These are phyloP conservation scores for Fusarium clavum DNA, from an alignment of 2,329 filamentous ascomycete species.

Conservation along the genomic window DNA sequence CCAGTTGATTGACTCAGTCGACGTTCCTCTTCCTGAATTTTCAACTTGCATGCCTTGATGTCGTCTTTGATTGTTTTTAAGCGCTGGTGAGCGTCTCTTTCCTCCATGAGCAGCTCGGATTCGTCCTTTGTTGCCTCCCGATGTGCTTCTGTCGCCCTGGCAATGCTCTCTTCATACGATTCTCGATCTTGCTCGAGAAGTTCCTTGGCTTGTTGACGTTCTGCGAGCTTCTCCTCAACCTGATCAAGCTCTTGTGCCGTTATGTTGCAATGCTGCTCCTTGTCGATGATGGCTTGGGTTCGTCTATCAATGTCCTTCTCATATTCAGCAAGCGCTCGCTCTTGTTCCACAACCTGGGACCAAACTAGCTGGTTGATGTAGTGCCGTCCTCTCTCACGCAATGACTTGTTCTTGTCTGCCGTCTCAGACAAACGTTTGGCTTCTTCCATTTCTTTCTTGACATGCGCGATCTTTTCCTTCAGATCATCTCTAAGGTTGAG, in stretches of 20 bases:
- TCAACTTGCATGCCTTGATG: conserved; percentile 58
- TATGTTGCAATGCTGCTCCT: conserved; percentile 49
- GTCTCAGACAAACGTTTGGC: conserved; percentile 73
- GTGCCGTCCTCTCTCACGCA: conserved; percentile 70
- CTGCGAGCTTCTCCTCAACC: conserved; percentile 58
- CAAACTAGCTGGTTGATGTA: conserved; percentile 80
- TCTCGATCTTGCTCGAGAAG: conserved; percentile 60
- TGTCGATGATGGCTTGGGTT: conserved; percentile 44
- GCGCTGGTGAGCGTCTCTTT: conserved; percentile 71
- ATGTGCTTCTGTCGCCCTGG: conserved; percentile 62
- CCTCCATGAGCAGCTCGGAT: conserved; percentile 67
- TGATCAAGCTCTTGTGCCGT: conserved; percentile 63
- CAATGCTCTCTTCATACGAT: conserved; percentile 57
- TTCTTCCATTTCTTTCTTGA: conserved; percentile 62
- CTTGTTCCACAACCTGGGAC: conserved; percentile 84
- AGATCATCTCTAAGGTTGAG: conserved; percentile 54
- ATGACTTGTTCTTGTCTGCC: conserved; percentile 72
- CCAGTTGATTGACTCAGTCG: conserved; percentile 77
- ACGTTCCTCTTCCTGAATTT: conserved; percentile 66
- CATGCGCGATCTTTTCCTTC: conserved; percentile 48
- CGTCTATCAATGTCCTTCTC: conserved; percentile 47
- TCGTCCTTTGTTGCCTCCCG: conserved; percentile 66
- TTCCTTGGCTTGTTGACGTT: conserved; percentile 55
- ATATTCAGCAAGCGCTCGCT: conserved; percentile 61
- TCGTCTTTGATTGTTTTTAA: conserved; percentile 65